Percentiles rank a stretch among this genome's conserved stretches.
These are phyloP conservation scores for Calvatia gigantea DNA, from an alignment of 768 basidiomycete species.

Conservation along the genomic window DNA sequence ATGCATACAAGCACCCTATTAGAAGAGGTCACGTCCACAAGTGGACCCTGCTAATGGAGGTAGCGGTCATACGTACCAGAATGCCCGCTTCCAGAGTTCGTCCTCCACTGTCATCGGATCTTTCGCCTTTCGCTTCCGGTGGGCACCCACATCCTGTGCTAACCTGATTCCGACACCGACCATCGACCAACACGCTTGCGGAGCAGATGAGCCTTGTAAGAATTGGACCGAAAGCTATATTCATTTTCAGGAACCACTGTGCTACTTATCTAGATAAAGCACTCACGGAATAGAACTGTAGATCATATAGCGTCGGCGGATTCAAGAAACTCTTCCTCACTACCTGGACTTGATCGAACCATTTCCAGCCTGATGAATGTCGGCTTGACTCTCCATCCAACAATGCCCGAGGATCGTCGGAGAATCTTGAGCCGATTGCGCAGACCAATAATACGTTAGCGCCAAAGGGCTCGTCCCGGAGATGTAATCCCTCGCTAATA, in stretches of 20 bases:
- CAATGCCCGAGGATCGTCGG: slow-evolving; percentile 54
- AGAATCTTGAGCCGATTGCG: slow-evolving; percentile 60
- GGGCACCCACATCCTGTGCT: slow-evolving; percentile 78
- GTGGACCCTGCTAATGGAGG: background rate
- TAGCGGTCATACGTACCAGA: slow-evolving; percentile 39
- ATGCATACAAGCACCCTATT: slow-evolving; percentile 53
- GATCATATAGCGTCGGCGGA: slow-evolving; percentile 66
- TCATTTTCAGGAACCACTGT: too few species aligned
- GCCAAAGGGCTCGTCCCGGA: slow-evolving; percentile 48
- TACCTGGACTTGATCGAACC: slow-evolving; percentile 66
- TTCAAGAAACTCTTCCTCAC: slow-evolving; percentile 59
- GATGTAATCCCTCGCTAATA: slow-evolving; percentile 46
- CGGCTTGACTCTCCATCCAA: slow-evolving; percentile 32
- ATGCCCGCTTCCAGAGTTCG: slow-evolving; percentile 73
- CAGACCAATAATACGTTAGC: slow-evolving; percentile 65
- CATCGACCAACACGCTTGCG: slow-evolving; percentile 66
- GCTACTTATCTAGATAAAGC: too few species aligned
- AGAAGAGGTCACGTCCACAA: too few species aligned
- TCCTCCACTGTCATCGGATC: slow-evolving; percentile 46
- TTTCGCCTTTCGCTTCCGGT: slow-evolving; percentile 38
- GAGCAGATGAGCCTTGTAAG: slow-evolving; percentile 54
- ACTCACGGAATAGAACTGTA: slow-evolving; percentile 64
- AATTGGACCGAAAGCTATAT: slow-evolving; percentile 50
- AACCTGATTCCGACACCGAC: slow-evolving; percentile 70
- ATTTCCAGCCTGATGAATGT: slow-evolving; percentile 61